Conservation (phyloP, 2,329 filamentous ascomycete species). For the Lecanoromycetidae sp. region DNA sequence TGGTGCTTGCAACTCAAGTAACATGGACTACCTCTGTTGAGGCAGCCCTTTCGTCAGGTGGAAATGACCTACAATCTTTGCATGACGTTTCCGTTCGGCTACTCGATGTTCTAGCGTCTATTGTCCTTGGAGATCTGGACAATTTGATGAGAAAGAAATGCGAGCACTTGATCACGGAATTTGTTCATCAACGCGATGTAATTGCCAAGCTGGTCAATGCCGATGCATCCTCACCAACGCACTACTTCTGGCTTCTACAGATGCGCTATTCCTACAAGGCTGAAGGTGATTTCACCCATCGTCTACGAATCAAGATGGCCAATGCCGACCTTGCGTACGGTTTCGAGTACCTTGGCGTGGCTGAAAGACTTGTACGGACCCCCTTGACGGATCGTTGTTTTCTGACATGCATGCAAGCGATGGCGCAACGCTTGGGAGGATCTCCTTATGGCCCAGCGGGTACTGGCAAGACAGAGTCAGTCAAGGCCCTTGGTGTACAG, state of each 20-base stretch:
- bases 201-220: constrained; percentile 73
- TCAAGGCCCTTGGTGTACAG: constrained; percentile 93
- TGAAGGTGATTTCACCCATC: constrained; percentile 68
- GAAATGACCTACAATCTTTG: constrained; percentile 54
- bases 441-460: constrained; percentile 95
- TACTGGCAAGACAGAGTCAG: constrained; percentile 97
- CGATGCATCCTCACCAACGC: constrained; percentile 60
- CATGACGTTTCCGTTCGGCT: constrained; percentile 76
- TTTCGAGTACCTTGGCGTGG: constrained; percentile 94
- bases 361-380: constrained; percentile 89
- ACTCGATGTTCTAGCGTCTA: constrained; percentile 72
- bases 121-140: constrained; percentile 80
- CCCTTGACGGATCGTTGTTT: constrained; percentile 97
- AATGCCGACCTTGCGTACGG: constrained; percentile 92
- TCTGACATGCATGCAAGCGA: constrained; percentile 87
- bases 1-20: constrained; percentile 84
- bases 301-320: constrained; percentile 87
- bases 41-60: constrained; percentile 59
- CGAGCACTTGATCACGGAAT: constrained; percentile 96
- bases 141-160: constrained; percentile 87
- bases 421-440: constrained; percentile 88
- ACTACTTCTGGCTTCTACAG: constrained; percentile 87
- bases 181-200: constrained; percentile 89
- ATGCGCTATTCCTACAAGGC: constrained; percentile 90
- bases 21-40: constrained; percentile 89